Conservation (phyloP, 805 yeast genomes). For the Zygotorulaspora sp. region DNA sequence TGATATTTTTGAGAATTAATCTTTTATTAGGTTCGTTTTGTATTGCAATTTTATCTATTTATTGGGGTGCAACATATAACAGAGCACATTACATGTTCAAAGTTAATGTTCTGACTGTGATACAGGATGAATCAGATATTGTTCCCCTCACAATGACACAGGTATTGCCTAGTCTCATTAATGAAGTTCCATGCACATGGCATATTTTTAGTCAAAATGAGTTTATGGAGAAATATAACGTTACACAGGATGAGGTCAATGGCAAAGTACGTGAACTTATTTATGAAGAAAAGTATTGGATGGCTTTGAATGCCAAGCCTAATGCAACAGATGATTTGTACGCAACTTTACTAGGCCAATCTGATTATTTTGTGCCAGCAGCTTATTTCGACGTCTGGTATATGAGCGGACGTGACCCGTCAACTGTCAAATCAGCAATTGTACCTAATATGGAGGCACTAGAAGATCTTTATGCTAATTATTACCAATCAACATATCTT, state of each 20-base stretch:
- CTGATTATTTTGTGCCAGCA: slow-evolving; percentile 23
- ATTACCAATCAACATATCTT: slow-evolving; percentile 19
- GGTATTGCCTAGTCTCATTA: slow-evolving; percentile 17
- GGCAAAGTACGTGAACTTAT: slow-evolving; percentile 43
- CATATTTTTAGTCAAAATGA: slow-evolving; percentile 25
- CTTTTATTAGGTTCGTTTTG: slow-evolving; percentile 24
- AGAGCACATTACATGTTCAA: slow-evolving; percentile 23
- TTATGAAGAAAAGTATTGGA: slow-evolving; percentile 59
- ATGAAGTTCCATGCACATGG: slow-evolving; percentile 29
- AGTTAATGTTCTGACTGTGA: slow-evolving; percentile 33
- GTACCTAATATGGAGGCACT: slow-evolving; percentile 41
- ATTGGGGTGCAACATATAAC: slow-evolving; percentile 38
- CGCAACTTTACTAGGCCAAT: slow-evolving; percentile 23
- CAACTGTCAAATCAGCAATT: slow-evolving; percentile 44
- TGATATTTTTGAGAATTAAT: slow-evolving; percentile 14
- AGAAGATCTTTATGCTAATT: slow-evolving; percentile 29
- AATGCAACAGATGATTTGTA: slow-evolving; percentile 41
- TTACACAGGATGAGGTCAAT: slow-evolving; percentile 21
- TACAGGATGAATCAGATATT: slow-evolving; percentile 31
- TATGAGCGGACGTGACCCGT: slow-evolving; percentile 63
- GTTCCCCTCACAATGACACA: slow-evolving; percentile 11
- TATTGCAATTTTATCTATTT: slow-evolving; percentile 28
- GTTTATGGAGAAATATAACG: slow-evolving; percentile 23
- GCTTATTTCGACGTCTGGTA: slow-evolving; percentile 40
- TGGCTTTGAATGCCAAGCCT: slow-evolving; percentile 48